Conservation (phyloP, 495 filamentous ascomycete genomes). For the Lasiosphaeris hirsuta region DNA sequence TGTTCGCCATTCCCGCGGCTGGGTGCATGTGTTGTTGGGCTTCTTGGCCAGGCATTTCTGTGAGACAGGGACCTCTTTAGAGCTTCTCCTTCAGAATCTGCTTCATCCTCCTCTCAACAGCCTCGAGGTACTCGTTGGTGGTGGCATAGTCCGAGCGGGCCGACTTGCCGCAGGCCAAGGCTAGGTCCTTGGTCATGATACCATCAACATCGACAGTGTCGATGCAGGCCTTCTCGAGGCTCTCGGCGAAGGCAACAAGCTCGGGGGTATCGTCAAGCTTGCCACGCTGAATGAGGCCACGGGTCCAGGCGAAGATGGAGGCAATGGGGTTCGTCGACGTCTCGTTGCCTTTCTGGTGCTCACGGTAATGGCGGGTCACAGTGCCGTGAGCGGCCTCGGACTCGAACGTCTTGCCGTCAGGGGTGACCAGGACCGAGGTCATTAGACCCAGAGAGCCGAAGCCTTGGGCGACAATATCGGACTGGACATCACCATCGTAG, state of each 20-base stretch:
- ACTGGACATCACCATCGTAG: slow-evolving; percentile 99
- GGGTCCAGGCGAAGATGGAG: slow-evolving; percentile 98
- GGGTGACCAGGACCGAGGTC: slow-evolving; percentile 95
- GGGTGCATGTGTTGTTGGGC: too few relatives aligned
- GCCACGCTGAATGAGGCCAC: slow-evolving; percentile 88
- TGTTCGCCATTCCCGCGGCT: too few relatives aligned
- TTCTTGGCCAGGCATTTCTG: not conserved
- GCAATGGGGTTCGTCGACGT: slow-evolving; percentile 99
- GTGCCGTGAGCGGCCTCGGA: slow-evolving; percentile 98
- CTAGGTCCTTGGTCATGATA: slow-evolving; percentile 98
- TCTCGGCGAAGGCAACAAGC: slow-evolving; percentile 82
- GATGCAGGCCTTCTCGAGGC: slow-evolving; percentile 87
- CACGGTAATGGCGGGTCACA: slow-evolving; percentile 96
- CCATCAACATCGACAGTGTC: slow-evolving; percentile 90
- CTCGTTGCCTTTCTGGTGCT: slow-evolving; percentile 94
- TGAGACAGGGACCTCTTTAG: slow-evolving; percentile 19
- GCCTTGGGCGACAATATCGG: slow-evolving; percentile 95
- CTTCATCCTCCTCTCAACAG: slow-evolving; percentile 84
- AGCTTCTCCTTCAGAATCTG: slow-evolving; percentile 51
- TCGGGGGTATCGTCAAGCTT: slow-evolving; percentile 87
- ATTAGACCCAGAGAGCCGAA: slow-evolving; percentile 97
- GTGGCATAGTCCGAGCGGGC: slow-evolving; percentile 80
- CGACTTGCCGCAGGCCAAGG: slow-evolving; percentile 83
- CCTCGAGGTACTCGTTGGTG: slow-evolving; percentile 81
- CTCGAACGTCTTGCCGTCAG: slow-evolving; percentile 92